Evolutionary conservation across 148 eudicot species (phyloP).

Genomic region (Camellia lanceoleosa): DNA sequence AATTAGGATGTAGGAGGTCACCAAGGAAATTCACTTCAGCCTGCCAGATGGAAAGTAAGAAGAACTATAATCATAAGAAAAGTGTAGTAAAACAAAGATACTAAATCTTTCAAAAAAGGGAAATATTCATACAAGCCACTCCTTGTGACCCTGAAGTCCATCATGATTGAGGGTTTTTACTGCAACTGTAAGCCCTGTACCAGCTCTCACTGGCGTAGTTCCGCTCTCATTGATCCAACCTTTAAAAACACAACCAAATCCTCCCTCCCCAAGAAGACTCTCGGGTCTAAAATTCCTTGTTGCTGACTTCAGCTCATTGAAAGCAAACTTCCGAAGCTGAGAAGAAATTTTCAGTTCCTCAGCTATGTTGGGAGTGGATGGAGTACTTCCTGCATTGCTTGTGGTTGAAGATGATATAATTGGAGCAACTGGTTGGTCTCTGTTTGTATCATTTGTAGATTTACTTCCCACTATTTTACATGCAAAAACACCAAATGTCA

Average conservation of each 20-base stretch:
- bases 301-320: slow-evolving; percentile 39
- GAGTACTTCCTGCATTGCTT: slow-evolving; percentile 38
- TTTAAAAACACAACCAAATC: slow-evolving; percentile 52
- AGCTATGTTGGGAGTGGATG: slow-evolving; percentile 20
- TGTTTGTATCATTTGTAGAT: slow-evolving; percentile 34
- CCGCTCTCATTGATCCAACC: slow-evolving; percentile 48
- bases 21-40: slow-evolving; percentile 51
- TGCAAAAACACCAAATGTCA: slow-evolving; percentile 4
- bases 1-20: slow-evolving; percentile 46
- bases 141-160: slow-evolving; percentile 55
- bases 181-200: slow-evolving; percentile 46
- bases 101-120: background rate
- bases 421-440: slow-evolving; percentile 44
- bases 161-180: slow-evolving; percentile 52
- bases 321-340: slow-evolving; percentile 47
- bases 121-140: slow-evolving; percentile 42
- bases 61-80: background rate
- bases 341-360: slow-evolving; percentile 46
- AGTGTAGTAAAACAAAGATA: slow-evolving; percentile 9
- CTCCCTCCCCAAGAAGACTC: slow-evolving; percentile 55
- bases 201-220: slow-evolving; percentile 40
- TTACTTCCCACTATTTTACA: slow-evolving; percentile 35
- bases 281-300: slow-evolving; percentile 52
- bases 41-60: slow-evolving; percentile 18
- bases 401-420: slow-evolving; percentile 39